Conservation (phyloP, 108 stramenopile genomes). For the Cyclotella baltica region DNA sequence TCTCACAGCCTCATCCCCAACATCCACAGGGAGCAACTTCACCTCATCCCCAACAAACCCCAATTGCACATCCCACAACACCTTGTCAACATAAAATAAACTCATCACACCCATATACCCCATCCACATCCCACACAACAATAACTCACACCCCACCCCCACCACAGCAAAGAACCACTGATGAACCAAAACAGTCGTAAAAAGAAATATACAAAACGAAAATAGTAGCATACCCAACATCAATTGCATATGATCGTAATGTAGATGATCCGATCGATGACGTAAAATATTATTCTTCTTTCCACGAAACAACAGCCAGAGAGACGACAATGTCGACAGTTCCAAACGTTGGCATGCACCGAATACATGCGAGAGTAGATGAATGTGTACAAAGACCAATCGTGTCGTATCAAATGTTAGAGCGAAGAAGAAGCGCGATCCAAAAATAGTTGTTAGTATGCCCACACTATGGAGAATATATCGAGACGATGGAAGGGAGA, state of each 20-base stretch:
- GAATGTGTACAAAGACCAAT: conserved; percentile 63
- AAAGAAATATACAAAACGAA: conserved; percentile 82
- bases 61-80: conserved; percentile 10
- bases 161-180: conserved; percentile 72
- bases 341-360: conserved; percentile 54
- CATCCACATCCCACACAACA: conserved; percentile 24
- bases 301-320: conserved; percentile 92
- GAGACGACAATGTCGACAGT: conserved; percentile 67
- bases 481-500: background rate
- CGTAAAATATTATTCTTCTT: conserved; percentile 89
- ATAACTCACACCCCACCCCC: conserved; percentile 21
- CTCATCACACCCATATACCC: conserved; percentile 27
- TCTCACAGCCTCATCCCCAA: background rate
- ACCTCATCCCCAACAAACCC: conserved; percentile 9
- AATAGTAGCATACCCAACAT: conserved; percentile 89
- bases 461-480: conserved; percentile 19
- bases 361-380: conserved; percentile 54
- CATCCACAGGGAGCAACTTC: conserved; percentile 3
- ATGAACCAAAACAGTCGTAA: conserved; percentile 87
- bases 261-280: conserved; percentile 82
- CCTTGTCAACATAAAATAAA: conserved; percentile 18
- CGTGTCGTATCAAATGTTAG: conserved; percentile 64
- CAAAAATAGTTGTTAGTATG: conserved; percentile 21
- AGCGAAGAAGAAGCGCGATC: conserved; percentile 57
- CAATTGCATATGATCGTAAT: conserved; percentile 88